A percentile compares a stretch with the other conserved stretches of the same genome.
Evolutionary conservation across 169 alveolate genomes (phyloP).

Genomic region (Eimeria maxima): DNA sequence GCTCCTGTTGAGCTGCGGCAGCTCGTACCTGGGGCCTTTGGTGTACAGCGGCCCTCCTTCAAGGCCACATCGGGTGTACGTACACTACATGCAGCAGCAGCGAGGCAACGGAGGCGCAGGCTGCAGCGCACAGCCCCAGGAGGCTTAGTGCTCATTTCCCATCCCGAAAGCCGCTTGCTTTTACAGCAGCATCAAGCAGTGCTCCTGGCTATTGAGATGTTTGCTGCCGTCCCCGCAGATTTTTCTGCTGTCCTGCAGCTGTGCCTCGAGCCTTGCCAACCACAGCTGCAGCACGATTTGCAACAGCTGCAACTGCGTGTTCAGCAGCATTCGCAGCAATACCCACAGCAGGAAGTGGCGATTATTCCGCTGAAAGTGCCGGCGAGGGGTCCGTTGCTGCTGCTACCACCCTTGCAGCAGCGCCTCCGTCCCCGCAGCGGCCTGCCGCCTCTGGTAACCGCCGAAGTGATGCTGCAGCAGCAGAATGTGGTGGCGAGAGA

Average conservation of each 20-base stretch:
- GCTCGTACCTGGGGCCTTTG: background rate
- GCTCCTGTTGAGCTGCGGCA: conserved; percentile 66
- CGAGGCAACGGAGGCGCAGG: conserved; percentile 40
- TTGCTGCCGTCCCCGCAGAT: conserved; percentile 49
- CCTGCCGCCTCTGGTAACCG: conserved; percentile 41
- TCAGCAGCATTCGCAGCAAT: background rate
- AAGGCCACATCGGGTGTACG: conserved; percentile 34
- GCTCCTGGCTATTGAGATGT: conserved; percentile 35
- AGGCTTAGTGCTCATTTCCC: conserved; percentile 39
- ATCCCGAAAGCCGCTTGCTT: conserved; percentile 43
- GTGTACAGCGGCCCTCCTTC: conserved; percentile 19
- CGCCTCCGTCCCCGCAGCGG: conserved; percentile 25
- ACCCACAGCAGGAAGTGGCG: background rate
- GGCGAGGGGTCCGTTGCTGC: conserved; percentile 40
- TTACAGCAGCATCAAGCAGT: conserved; percentile 68
- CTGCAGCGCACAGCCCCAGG: background rate
- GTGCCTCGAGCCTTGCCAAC: conserved; percentile 16
- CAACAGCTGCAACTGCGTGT: conserved; percentile 9
- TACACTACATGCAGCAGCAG: conserved; percentile 54
- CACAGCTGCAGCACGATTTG: background rate
- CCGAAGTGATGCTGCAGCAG: conserved; percentile 61
- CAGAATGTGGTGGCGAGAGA: background rate
- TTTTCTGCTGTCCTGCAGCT: conserved; percentile 41
- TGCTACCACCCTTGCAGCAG: conserved; percentile 43
- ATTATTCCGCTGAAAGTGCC: conserved; percentile 31